Base-by-base conservation (phyloP, 805 yeast genomes). In the Sugiyamaella americana region DNA sequence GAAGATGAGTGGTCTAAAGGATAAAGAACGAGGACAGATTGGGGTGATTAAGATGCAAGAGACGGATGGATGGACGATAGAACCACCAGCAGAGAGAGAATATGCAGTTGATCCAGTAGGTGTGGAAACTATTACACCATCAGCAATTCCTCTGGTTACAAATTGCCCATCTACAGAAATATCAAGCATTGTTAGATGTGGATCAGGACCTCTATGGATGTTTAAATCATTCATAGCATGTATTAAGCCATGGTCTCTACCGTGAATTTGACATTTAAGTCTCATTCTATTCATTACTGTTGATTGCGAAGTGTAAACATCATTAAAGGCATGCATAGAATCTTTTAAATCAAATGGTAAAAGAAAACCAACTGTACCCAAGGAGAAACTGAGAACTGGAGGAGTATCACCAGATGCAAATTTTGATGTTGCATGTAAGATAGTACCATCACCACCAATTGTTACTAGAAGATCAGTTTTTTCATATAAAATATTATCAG, bases 31-130 rank as follows among this genome's bases (percentile, higher is more conserved):
- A 5, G 98, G 97, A 60, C 96, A 88, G 43, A 89, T 86, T 8
- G 97, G 97, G 0, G 96, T 85, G 26, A 89, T 64, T 40, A 89
- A 67, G 8, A 87, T 81, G 50, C 93, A 82, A 13, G 87, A 83
- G 5, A 89, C 95, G 44, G 80, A 67, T 0, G 98, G 97, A 53
- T 89, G 94, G 1, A 87, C 91, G 49, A 89, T 89, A 11, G 95
- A 80, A 1, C 98, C 98, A 11, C 98, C 97, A 1, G 95, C 79
- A 23, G 87, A 78, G 44, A 89, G 68, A 0, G 95, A 85, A 60
- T 89, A 89, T 0, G 97, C 96, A 0, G 97, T 89, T 6, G 95
- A 86, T 0, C 98, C 98, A 0, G 97, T 89, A 16, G 98, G 98
- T 0, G 97, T 85, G 2, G 93, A 75, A 40, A 87, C 72, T 3